Percentiles rank a stretch among this genome's conserved stretches.
Conservation (phyloP, 2,329 filamentous ascomycete genomes). For the Curvularia sp. region DNA sequence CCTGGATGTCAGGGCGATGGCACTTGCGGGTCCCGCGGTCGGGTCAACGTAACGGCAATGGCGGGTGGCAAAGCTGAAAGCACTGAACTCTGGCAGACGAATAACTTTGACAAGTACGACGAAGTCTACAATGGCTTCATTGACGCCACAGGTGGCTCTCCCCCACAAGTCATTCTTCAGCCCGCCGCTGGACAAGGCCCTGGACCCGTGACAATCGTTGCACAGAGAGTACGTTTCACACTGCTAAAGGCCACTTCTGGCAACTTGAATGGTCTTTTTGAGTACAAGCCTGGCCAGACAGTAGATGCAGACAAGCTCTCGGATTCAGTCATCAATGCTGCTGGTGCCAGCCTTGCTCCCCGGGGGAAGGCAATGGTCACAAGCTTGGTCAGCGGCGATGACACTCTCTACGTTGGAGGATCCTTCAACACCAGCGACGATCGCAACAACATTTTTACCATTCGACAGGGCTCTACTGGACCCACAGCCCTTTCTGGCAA, state of each 20-base stretch:
- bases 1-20: conserved; percentile 85
- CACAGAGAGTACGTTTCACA: conserved; percentile 82
- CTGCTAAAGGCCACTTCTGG: conserved; percentile 76
- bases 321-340: conserved; percentile 76
- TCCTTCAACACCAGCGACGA: conserved; percentile 72
- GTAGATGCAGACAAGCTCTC: conserved; percentile 70
- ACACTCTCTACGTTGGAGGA: conserved; percentile 75
- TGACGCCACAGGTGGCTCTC: conserved; percentile 78
- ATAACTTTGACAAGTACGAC: conserved; percentile 96
- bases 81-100: conserved; percentile 81
- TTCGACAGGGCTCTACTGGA: conserved; percentile 65
- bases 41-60: conserved; percentile 79
- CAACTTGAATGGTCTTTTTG: conserved; percentile 87
- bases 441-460: conserved; percentile 77
- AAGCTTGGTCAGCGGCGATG: conserved; percentile 69
- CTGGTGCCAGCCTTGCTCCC: conserved; percentile 70
- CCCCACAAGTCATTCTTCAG: conserved; percentile 78
- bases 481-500: conserved; percentile 69
- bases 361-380: conserved; percentile 71
- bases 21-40: conserved; percentile 77
- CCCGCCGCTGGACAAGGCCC: conserved; percentile 68
- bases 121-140: conserved; percentile 86
- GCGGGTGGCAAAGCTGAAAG: conserved; percentile 63
- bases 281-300: conserved; percentile 75
- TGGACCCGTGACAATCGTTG: conserved; percentile 76